Base-by-base conservation (phyloP, 2,329 filamentous ascomycete genomes). In the Colletotrichum karsti region DNA sequence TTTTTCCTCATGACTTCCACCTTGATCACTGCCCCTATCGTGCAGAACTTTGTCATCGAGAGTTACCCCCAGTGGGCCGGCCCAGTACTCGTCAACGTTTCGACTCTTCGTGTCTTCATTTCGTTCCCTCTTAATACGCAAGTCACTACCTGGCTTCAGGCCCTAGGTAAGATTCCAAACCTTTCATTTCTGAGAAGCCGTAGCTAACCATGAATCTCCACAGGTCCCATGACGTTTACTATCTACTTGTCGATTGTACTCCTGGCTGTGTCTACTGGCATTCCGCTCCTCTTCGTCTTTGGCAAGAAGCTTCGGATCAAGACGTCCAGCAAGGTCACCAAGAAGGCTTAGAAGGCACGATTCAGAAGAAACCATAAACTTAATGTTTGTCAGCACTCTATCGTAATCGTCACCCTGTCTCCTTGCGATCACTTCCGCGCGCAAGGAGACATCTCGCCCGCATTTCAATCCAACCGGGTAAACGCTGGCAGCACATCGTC, bases 31-130 rank as follows among this genome's bases (percentile, higher is more conserved):
- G 70, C 73, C 58, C 71, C 74, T 3, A 73, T 72, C 20, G 60
- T 74, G 57, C 75, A 74, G 69, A 77, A 77, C 8, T 77, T 72
- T 33, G 69, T 77, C 4, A 70, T 79, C 12, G 76, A 79, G 71
- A 77, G 74, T 48, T 77, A 75, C 53, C 77, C 77, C 24, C 42
- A 50, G 5, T 60, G 57, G 57, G 57, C 57, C 1, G 57, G 57
- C n/a, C 54, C 54, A 15, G 48, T 51, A 0, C 48, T 51, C 5
- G 48, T 51, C 48, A 51, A 51, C 28, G 48, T 51, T 10, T 51
- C 48, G 26, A 51, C 48, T 0, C 48, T 51, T 7, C 48, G 48
- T 18, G 48, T 51, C 28, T 51, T 51, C 48, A 51, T 51, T 51
- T 51, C 48, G 18, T 51, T 51, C 26, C 48, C 48, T 33, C 48